Percentiles rank a stretch among this genome's conserved stretches.
phyloP scores from a whole-genome alignment of 805 yeast genomes.

The Ogataea pini region DNA sequence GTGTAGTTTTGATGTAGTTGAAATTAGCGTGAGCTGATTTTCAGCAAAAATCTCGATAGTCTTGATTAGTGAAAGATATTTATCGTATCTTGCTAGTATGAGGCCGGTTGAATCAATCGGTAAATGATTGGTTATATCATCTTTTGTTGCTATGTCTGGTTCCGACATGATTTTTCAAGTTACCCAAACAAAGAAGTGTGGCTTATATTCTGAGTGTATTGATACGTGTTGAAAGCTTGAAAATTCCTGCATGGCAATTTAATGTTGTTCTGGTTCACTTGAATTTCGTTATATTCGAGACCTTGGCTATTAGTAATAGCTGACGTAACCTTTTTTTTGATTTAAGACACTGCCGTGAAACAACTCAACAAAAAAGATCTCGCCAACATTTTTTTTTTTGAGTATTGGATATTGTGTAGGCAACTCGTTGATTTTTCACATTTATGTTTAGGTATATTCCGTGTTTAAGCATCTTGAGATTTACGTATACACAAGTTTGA shows the following conservation, averaged over 20 bases:
- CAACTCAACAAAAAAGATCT: neutral
- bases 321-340: too few species aligned
- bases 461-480: too few species aligned
- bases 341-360: too few species aligned
- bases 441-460: too few species aligned
- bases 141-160: neutral
- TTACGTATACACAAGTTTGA: too few species aligned
- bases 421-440: neutral
- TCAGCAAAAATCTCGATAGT: conserved; percentile 29
- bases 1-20: conserved; percentile 24
- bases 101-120: conserved; percentile 33
- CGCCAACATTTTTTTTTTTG: conserved; percentile 5
- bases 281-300: too few species aligned
- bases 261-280: neutral
- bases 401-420: neutral
- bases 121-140: conserved; percentile 11
- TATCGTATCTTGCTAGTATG: conserved; percentile 29
- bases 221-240: neutral
- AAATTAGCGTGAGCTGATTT: conserved; percentile 28
- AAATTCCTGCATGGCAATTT: neutral
- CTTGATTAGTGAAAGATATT: conserved; percentile 29
- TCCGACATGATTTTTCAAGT: too few species aligned
- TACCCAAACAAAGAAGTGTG: neutral
- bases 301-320: too few species aligned
- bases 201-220: neutral